Evolutionary conservation across 208 protist species (phyloP).

Genomic region (Leptomonas seymouri): DNA sequence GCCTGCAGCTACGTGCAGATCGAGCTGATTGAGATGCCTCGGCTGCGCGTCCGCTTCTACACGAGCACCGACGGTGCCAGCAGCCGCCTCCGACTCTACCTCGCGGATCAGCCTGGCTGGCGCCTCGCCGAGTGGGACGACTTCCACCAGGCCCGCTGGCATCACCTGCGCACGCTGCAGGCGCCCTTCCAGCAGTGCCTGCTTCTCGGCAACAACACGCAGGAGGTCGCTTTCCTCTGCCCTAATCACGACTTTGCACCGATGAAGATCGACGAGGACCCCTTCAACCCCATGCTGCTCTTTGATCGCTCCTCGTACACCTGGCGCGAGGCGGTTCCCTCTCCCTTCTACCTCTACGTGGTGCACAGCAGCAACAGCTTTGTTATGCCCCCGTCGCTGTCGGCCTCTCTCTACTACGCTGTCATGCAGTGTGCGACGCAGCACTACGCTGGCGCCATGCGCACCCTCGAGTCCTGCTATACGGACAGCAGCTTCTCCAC

Average conservation of each 20-base stretch:
- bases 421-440: slow-evolving; percentile 89
- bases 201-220: slow-evolving; percentile 59
- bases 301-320: slow-evolving; percentile 72
- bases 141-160: slow-evolving; percentile 12
- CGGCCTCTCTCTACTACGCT: slow-evolving; percentile 92
- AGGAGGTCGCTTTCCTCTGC: slow-evolving; percentile 66
- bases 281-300: slow-evolving; percentile 62
- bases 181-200: slow-evolving; percentile 69
- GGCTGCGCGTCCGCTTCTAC: slow-evolving; percentile 85
- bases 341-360: slow-evolving; percentile 89
- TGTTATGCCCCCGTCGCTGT: slow-evolving; percentile 83
- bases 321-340: slow-evolving; percentile 78
- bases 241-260: slow-evolving; percentile 78
- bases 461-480: slow-evolving; percentile 78
- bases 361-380: slow-evolving; percentile 91
- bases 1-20: slow-evolving; percentile 36
- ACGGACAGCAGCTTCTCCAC: slow-evolving; percentile 61
- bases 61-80: slow-evolving; percentile 53
- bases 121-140: slow-evolving; percentile 63
- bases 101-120: slow-evolving; percentile 80
- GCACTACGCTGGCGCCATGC: slow-evolving; percentile 84
- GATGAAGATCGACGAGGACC: slow-evolving; percentile 50
- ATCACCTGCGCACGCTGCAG: slow-evolving; percentile 38
- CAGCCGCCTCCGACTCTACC: slow-evolving; percentile 56
- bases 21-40: slow-evolving; percentile 87